Base-by-base conservation (phyloP, 2,329 filamentous ascomycete species). In the Septoria petroselini region DNA sequence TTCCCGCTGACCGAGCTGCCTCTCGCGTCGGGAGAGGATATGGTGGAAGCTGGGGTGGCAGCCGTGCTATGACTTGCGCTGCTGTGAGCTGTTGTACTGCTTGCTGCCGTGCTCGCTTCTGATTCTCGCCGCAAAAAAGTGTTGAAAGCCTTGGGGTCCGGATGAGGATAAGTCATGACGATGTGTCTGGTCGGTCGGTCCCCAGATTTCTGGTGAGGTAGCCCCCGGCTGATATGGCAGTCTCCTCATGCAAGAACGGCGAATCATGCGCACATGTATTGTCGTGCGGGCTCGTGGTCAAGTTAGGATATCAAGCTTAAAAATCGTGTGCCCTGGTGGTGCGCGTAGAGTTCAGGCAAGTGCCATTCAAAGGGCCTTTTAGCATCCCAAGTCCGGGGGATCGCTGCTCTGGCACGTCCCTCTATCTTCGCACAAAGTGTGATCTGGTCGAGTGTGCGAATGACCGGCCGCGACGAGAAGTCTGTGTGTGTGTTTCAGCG, bases 31-130 rank as follows among this genome's bases (percentile, higher is more conserved):
- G 43, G 43, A 11, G 43, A 46, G 23, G 43, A 46, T 27, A 39
- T 37, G 4, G 23, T 27, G 23, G 43, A 46, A 18, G 34, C 35
- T 37, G 43, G 43, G 15, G 43, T 46, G 7, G 43, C 33, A 29
- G 34, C 43, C 31, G 43, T 46, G 35, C 43, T 46, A 34, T 30
- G 27, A 31, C 43, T 46, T 9, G 43, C 39, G 43, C 39, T 46
- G 23, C 31, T 46, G 29, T 46, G 30, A 9, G 43, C 34, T 30
- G 25, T 29, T 39, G 17, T 39, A 37, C 31, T 45, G 42, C 43
- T 46, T 29, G 21, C 43, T 21, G 43, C 31, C 8, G 43, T 30
- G 43, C 43, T 46, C 11, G 34, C 17, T 19, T 30, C 34, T 12
- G 43, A 46, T 17, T 39, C 34, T 38, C 25, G 17, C n/a, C 25